A percentile compares a stretch with the other conserved stretches of the same genome.
Evolutionary conservation across 2,329 filamentous ascomycete species (phyloP).

Genomic region (Trichoderma sp.): DNA sequence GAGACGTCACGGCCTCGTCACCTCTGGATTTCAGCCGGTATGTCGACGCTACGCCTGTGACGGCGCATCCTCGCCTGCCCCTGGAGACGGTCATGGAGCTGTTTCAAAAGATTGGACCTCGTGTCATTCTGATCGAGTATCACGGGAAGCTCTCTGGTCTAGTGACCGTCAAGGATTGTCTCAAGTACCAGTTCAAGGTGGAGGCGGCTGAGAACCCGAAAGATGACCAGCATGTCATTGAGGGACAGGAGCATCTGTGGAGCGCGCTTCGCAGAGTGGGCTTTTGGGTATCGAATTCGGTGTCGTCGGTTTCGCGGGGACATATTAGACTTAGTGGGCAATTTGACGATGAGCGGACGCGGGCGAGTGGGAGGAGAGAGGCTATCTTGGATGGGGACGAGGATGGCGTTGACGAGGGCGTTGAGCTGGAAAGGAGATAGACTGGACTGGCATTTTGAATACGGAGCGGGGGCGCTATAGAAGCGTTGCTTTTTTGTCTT

Average conservation of each 20-base stretch:
- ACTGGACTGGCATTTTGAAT: background rate
- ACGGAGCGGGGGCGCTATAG: constrained; percentile 5
- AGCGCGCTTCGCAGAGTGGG: constrained; percentile 50
- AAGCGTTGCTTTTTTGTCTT: background rate
- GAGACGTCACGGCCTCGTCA: constrained; percentile 52
- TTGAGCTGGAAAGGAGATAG: constrained; percentile 42
- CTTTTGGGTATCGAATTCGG: constrained; percentile 57
- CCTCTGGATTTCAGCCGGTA: constrained; percentile 80
- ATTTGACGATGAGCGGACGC: constrained; percentile 35
- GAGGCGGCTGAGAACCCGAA: constrained; percentile 78
- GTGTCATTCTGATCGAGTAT: constrained; percentile 90
- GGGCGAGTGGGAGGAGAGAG: constrained; percentile 49
- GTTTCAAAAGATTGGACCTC: constrained; percentile 95
- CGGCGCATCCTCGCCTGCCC: constrained; percentile 84
- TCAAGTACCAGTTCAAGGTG: constrained; percentile 96
- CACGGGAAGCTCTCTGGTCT: constrained; percentile 79
- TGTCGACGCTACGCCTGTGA: constrained; percentile 83
- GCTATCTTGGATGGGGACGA: constrained; percentile 43
- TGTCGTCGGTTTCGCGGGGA: constrained; percentile 54
- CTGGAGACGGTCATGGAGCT: constrained; percentile 98
- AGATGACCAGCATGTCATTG: constrained; percentile 53
- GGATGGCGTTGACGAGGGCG: constrained; percentile 39
- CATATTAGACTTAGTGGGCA: constrained; percentile 50
- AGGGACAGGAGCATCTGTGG: constrained; percentile 66
- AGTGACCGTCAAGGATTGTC: constrained; percentile 93